These are phyloP conservation scores for Fomitopsis palustris DNA, from an alignment of 1,284 basidiomycete genomes.

Conservation along the genomic window DNA sequence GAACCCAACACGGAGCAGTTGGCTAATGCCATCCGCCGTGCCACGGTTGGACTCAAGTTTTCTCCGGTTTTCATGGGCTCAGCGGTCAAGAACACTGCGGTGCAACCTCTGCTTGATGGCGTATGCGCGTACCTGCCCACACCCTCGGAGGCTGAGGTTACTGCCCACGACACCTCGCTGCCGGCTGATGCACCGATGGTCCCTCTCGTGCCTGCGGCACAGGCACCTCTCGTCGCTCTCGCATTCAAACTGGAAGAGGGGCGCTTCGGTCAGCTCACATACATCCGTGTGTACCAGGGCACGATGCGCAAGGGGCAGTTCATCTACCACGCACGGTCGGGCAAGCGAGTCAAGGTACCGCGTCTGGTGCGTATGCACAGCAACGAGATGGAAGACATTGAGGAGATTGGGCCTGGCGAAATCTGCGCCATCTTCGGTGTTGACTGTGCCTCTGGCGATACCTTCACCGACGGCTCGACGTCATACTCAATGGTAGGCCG, in stretches of 20 bases:
- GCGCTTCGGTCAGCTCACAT: conserved; percentile 95
- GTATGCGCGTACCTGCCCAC: conserved; percentile 95
- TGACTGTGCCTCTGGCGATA: conserved; percentile 97
- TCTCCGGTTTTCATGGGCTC: conserved; percentile 97
- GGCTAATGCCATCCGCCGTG: conserved; percentile 82
- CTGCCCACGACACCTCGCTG: conserved; percentile 81
- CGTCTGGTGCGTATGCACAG: conserved; percentile 97
- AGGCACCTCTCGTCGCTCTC: conserved; percentile 88
- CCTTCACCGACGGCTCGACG: conserved; percentile 91
- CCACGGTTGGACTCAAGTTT: conserved; percentile 88
- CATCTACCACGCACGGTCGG: conserved; percentile 93
- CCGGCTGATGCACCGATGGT: conserved; percentile 68
- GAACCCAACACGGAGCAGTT: conserved; percentile 74
- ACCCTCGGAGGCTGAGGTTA: conserved; percentile 77
- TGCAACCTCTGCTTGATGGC: conserved; percentile 94
- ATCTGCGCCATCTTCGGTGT: conserved; percentile 99
- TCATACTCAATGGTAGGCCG: conserved; percentile 81
- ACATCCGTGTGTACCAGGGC: conserved; percentile 99
- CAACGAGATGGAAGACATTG: conserved; percentile 99
- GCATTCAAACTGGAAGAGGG: conserved; percentile 99
- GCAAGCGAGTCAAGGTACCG: conserved; percentile 98
- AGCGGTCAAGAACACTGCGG: conserved; percentile 96
- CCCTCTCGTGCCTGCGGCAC: conserved; percentile 74
- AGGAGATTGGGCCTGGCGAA: conserved; percentile 95
- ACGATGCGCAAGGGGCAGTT: conserved; percentile 81